Evolutionary conservation across 1,284 basidiomycete species (phyloP).

Genomic region (Puccinia novopanici): DNA sequence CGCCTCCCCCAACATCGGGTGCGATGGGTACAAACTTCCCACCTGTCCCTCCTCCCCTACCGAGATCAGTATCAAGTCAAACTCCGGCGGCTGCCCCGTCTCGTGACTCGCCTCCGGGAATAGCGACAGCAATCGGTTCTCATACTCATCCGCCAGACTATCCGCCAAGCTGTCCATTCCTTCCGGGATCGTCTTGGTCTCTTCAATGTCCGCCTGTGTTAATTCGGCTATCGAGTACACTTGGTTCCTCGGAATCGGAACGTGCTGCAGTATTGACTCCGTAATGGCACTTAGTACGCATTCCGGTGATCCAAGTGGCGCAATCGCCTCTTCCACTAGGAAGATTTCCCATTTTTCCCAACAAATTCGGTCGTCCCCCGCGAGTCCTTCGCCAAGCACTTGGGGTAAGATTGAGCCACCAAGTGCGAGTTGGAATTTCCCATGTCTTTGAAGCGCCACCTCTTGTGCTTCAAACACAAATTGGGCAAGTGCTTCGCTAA

Average conservation of each 20-base stretch:
- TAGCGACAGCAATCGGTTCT: conserved; percentile 33
- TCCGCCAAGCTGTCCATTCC: conserved; percentile 40
- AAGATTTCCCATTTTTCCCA: conserved; percentile 45
- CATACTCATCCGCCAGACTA: conserved; percentile 47
- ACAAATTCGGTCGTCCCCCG: conserved; percentile 37
- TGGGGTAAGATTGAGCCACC: conserved; percentile 23
- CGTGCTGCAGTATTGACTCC: conserved; percentile 39
- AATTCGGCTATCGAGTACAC: conserved; percentile 44
- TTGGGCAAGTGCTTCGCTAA: conserved; percentile 46
- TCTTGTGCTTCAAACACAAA: conserved; percentile 50
- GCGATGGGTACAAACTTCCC: conserved; percentile 42
- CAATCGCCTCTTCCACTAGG: conserved; percentile 47
- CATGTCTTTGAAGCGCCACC: conserved; percentile 44
- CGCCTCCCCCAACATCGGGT: conserved; percentile 47
- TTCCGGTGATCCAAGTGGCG: conserved; percentile 35
- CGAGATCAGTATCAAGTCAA: conserved; percentile 40
- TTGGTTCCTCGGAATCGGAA: conserved; percentile 42
- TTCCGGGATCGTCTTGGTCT: conserved; percentile 32
- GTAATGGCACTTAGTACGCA: conserved; percentile 23
- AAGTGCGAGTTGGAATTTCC: conserved; percentile 36
- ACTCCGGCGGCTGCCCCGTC: conserved; percentile 36
- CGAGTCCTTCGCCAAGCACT: conserved; percentile 31
- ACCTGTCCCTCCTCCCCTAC: conserved; percentile 39
- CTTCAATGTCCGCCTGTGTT: conserved; percentile 15
- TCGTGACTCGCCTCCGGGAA: conserved; percentile 46